Evolutionary conservation across 805 yeast species (phyloP), one percentile per base, ranked within the genome.

Genomic region (Starmera dryadoides): DNA sequence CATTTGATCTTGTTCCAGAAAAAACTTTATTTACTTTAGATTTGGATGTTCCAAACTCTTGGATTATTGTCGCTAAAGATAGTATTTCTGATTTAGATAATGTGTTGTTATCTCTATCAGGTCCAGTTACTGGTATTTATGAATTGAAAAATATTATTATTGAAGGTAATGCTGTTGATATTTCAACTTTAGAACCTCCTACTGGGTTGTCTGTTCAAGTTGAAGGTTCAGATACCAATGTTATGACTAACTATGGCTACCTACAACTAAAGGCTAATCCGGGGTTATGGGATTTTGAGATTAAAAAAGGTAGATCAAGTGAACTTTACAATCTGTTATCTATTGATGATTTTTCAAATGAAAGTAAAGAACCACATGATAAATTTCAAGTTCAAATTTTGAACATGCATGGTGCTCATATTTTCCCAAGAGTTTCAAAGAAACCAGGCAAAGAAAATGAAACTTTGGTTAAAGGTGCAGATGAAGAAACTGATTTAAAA

Each of bases 201-300:
- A 45, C 50, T 8, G 56, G 53, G 16, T 17, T 54, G 39, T 14
- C 44, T n/a, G 49, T 52, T 20, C 50, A 50, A 36, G 36, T 53
- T 14, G 41, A 45, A 29, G 50, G 48, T 1, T 63, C 71, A 1
- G 86, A 79, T 46, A 81, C 96, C 0, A 65, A 62, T 30, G 78
- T 88, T 1, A 84, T 91, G 93, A 72, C 80, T 1, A 81, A 84
- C 30, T 66, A 81, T 45, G 97, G 97, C 0, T 91, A 91, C 58
- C 75, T 83, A 39, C 97, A 89, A 59, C 64, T 93, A 34, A 75
- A 75, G 45, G 78, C 83, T 0, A 68, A 66, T 37, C 93, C 94
- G 1, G 96, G 96, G 0, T 34, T 68, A 4, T 85, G 86, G 81
- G 56, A 62, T 2, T 55, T 86, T n/a, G 48, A 51, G 1, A 50